A percentile compares a stretch with the other conserved stretches of the same genome.
These are phyloP conservation scores for Sequoia sempervirens DNA, from an alignment of 75 land plant species.

Conservation along the genomic window DNA sequence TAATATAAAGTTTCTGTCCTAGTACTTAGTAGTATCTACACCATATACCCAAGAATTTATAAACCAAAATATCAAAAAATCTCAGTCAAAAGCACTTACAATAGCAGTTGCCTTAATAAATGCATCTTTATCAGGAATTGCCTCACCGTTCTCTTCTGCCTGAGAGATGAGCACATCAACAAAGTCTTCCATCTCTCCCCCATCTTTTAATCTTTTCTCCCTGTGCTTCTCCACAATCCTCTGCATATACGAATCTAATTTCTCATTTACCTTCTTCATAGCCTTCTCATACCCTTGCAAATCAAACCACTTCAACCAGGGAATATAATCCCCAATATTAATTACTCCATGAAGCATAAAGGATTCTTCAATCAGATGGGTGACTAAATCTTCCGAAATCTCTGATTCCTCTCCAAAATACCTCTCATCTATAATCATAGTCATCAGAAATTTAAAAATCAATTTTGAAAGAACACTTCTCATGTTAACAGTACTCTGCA, in stretches of 20 bases:
- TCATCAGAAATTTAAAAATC: neutral
- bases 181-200: neutral
- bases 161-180: neutral
- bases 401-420: neutral
- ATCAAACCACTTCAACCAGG: conserved; percentile 23
- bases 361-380: neutral
- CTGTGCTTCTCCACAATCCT: neutral
- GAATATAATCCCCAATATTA: conserved; percentile 24
- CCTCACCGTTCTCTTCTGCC: neutral
- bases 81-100: neutral
- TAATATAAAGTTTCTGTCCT: too few relatives aligned
- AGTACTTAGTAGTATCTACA: too few relatives aligned
- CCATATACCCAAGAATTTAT: too few relatives aligned
- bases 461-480: neutral
- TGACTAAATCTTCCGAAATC: neutral
- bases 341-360: neutral
- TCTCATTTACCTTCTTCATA: neutral
- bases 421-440: neutral
- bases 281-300: conserved; percentile 10
- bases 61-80: too few relatives aligned
- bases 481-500: neutral
- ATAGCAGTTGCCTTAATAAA: neutral
- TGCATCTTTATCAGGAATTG: neutral
- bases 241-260: neutral
- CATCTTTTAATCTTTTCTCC: neutral